Conservation (phyloP, 148 eudicot species). For the Cornus kousa region DNA sequence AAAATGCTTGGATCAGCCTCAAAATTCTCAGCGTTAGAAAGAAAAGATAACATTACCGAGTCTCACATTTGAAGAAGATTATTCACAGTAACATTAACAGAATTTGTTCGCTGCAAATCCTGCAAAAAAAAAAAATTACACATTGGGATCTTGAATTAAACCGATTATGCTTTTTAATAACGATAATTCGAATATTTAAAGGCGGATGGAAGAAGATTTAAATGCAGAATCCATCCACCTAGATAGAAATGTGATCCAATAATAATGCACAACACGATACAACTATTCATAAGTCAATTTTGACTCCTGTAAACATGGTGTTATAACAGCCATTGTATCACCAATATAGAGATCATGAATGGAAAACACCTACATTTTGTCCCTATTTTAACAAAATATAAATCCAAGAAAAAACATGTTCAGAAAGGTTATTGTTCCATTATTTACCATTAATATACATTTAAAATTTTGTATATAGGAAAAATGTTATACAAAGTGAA, state of each 20-base stretch:
- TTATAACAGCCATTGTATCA: background rate
- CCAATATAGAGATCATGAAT: background rate
- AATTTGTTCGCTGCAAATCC: constrained; percentile 92
- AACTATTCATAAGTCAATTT: background rate
- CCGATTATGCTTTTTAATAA: background rate
- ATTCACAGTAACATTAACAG: constrained; percentile 86
- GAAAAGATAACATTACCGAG: background rate
- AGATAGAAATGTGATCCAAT: background rate
- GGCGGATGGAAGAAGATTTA: background rate
- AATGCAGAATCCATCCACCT: background rate
- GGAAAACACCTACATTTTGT: too few species aligned
- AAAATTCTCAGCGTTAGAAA: constrained; percentile 11
- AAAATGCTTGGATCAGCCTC: background rate
- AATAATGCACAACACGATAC: background rate
- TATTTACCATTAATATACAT: too few species aligned
- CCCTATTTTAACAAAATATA: background rate
- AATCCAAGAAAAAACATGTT: background rate
- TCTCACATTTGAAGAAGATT: constrained; percentile 93
- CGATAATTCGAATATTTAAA: background rate
- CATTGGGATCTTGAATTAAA: background rate
- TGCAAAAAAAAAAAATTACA: constrained; percentile 29
- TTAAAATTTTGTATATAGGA: too few species aligned
- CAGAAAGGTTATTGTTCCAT: too few species aligned
- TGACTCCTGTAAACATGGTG: background rate
- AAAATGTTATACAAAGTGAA: too few species aligned